phyloP scores from a whole-genome alignment of 225 moss, liverwort and hornwort species.

The Pseudoscleropodium purum region DNA sequence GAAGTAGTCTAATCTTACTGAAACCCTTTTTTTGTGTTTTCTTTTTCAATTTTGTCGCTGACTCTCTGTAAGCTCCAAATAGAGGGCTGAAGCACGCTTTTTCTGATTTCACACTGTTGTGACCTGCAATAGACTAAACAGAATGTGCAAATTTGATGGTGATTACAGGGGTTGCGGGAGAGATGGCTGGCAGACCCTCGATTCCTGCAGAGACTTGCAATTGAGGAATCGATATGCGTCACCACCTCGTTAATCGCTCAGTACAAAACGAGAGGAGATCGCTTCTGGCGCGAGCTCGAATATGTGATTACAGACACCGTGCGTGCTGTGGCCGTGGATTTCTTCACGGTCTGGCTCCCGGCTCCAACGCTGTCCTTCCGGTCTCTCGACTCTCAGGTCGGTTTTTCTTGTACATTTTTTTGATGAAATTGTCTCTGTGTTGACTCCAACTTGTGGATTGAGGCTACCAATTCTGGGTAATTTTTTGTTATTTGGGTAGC shows the following conservation, averaged over 20 bases:
- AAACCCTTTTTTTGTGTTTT: background rate
- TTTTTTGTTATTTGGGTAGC: background rate
- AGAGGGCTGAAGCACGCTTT: background rate
- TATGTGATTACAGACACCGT: conserved; percentile 77
- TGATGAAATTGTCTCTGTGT: background rate
- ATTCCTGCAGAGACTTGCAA: conserved; percentile 80
- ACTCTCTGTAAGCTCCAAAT: background rate
- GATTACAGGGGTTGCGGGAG: conserved; percentile 74
- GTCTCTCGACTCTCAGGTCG: conserved; percentile 36
- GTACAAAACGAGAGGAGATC: conserved; percentile 52
- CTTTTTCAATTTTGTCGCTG: background rate
- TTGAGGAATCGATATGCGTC: conserved; percentile 89
- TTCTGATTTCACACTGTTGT: background rate
- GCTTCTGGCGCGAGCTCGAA: conserved; percentile 83
- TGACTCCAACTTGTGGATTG: background rate
- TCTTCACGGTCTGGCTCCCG: conserved; percentile 96
- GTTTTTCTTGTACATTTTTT: background rate
- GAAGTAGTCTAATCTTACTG: background rate
- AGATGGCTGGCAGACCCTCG: conserved; percentile 96
- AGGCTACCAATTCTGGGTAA: background rate
- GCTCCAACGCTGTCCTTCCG: conserved; percentile 81
- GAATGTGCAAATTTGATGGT: background rate
- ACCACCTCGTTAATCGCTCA: conserved; percentile 82
- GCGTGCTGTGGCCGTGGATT: conserved; percentile 82
- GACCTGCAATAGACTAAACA: background rate